Evolutionary conservation across 2,329 filamentous ascomycete genomes (phyloP).

Genomic region (Phialophora chinensis): DNA sequence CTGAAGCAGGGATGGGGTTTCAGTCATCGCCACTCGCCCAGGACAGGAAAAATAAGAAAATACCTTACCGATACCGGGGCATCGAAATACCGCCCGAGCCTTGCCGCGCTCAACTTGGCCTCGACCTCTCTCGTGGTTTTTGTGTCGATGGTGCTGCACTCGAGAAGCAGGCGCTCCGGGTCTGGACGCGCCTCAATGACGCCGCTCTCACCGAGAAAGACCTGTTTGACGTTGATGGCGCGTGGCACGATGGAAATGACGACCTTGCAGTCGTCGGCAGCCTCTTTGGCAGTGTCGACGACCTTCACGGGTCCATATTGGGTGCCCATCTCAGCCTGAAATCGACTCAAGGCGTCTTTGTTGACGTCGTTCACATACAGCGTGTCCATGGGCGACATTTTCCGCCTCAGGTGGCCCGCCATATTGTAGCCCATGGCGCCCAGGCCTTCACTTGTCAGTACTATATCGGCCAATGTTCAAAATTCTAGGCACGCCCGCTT

Average conservation of each 20-base stretch:
- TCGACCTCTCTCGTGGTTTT: conserved; percentile 10
- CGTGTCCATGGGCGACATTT: conserved; percentile 49
- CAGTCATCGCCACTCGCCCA: no score
- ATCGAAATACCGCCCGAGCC: conserved; percentile 16
- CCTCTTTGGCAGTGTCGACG: conserved; percentile 4
- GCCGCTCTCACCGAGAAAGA: conserved; percentile 16
- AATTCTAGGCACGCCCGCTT: no score
- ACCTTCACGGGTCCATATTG: conserved; percentile 1
- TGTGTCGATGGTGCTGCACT: conserved; percentile 22
- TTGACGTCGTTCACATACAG: conserved; percentile 59
- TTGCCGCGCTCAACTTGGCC: not conserved
- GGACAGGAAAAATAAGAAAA: not conserved
- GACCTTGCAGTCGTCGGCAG: not conserved
- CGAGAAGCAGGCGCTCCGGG: conserved; percentile 11
- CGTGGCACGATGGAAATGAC: conserved; percentile 20
- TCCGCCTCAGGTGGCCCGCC: conserved; percentile 56
- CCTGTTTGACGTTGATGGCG: conserved; percentile 6
- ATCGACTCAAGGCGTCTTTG: conserved; percentile 38
- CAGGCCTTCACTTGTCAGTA: conserved; percentile 46
- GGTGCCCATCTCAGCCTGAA: conserved; percentile 5
- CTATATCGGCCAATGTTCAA: no score
- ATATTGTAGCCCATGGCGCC: conserved; percentile 62
- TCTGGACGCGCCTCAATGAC: conserved; percentile 9
- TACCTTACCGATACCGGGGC: conserved; percentile 17
- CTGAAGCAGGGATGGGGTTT: not conserved